phyloP scores from a whole-genome alignment of 2,329 filamentous ascomycete species.

The Aspergillus eucalypticola region DNA sequence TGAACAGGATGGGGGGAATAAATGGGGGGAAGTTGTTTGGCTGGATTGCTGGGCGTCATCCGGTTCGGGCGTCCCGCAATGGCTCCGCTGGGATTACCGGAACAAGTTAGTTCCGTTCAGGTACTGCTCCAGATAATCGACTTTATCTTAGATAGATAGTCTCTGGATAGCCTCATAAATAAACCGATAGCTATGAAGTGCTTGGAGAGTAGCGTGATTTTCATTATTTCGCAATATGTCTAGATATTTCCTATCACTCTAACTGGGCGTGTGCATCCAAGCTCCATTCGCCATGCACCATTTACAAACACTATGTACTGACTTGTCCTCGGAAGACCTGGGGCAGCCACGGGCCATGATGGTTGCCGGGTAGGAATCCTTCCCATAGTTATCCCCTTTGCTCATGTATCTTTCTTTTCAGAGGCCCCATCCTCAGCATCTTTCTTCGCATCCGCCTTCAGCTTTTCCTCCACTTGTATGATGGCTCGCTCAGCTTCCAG shows the following conservation, averaged over 20 bases:
- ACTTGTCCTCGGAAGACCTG: neutral
- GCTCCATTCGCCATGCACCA: neutral
- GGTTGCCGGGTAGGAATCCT: neutral
- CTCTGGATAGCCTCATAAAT: neutral
- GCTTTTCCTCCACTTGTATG: constrained; percentile 63
- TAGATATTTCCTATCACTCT: neutral
- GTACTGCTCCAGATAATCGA: neutral
- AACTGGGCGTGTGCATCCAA: neutral
- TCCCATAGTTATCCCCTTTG: too few relatives aligned
- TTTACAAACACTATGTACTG: neutral
- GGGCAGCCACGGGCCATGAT: neutral
- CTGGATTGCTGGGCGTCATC: constrained; percentile 13
- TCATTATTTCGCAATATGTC: neutral
- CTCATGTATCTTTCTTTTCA: constrained; percentile 28
- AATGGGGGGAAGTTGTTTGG: constrained; percentile 4
- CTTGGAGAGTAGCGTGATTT: neutral
- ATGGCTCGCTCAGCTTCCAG: constrained; percentile 74
- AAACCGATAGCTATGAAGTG: neutral
- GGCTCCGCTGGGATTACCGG: constrained; percentile 20
- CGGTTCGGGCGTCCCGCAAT: constrained; percentile 23
- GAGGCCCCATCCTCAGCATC: constrained; percentile 8
- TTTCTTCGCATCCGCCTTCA: constrained; percentile 30
- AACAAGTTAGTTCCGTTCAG: constrained; percentile 32
- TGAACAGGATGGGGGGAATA: neutral
- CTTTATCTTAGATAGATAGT: neutral